Evolutionary conservation across 805 yeast species (phyloP).

Genomic region (Nakazawaea siamensis): DNA sequence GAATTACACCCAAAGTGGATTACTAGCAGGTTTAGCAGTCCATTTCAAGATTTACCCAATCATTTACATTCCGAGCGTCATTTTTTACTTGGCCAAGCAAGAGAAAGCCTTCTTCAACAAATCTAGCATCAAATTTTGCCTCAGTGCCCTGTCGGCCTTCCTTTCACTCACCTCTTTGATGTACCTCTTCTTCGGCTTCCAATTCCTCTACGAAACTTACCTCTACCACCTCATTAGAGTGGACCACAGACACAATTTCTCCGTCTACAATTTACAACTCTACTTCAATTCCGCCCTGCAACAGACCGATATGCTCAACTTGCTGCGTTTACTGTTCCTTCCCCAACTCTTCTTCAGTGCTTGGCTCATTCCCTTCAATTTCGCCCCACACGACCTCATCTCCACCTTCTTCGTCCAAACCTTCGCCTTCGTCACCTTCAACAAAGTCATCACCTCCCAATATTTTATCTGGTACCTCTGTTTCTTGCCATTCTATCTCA

Average conservation of each 20-base stretch:
- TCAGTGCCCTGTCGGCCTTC: conserved; percentile 36
- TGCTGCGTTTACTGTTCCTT: conserved; percentile 55
- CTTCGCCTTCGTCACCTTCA: conserved; percentile 66
- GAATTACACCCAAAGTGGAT: conserved; percentile 25
- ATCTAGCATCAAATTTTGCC: conserved; percentile 31
- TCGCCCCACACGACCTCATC: conserved; percentile 33
- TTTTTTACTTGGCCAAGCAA: conserved; percentile 32
- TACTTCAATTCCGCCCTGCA: conserved; percentile 45
- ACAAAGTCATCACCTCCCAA: conserved; percentile 87
- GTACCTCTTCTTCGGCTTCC: conserved; percentile 65
- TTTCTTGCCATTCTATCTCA: conserved; percentile 66
- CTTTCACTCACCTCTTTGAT: conserved; percentile 41
- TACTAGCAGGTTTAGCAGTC: conserved; percentile 65
- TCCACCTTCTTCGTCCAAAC: conserved; percentile 68
- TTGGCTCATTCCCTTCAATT: conserved; percentile 46
- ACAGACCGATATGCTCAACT: conserved; percentile 6
- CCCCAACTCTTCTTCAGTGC: conserved; percentile 70
- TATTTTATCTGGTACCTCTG: conserved; percentile 93
- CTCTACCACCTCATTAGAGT: conserved; percentile 74
- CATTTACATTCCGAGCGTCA: conserved; percentile 71
- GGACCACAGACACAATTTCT: conserved; percentile 94
- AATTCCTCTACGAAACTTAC: conserved; percentile 71
- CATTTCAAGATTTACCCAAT: conserved; percentile 92
- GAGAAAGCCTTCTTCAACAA: conserved; percentile 30
- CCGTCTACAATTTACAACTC: conserved; percentile 71